Conservation (phyloP, 768 basidiomycete species). For the Mycena pura region DNA sequence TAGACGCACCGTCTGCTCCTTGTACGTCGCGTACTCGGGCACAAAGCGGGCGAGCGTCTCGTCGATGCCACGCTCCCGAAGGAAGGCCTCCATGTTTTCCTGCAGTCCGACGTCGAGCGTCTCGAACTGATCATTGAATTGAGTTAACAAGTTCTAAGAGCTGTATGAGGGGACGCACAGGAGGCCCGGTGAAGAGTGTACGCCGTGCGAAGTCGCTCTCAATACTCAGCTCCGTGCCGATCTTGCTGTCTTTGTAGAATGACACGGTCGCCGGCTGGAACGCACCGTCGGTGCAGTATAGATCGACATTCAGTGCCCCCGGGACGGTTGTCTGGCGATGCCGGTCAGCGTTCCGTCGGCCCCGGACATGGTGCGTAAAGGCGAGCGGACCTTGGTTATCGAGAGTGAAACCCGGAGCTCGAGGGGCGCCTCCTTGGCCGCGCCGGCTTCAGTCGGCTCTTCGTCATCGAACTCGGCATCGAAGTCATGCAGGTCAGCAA, state of each 20-base stretch:
- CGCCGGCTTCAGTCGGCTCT: constrained; percentile 42
- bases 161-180: constrained; percentile 49
- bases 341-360: too few relatives aligned
- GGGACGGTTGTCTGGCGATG: constrained; percentile 49
- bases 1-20: constrained; percentile 86
- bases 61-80: constrained; percentile 90
- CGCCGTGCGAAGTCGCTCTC: constrained; percentile 95
- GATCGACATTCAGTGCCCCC: constrained; percentile 80
- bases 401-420: constrained; percentile 83
- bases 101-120: constrained; percentile 87
- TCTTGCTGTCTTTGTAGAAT: constrained; percentile 73
- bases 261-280: constrained; percentile 88
- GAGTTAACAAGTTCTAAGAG: neutral
- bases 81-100: constrained; percentile 86
- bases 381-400: constrained; percentile 74
- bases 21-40: constrained; percentile 84
- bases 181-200: constrained; percentile 90
- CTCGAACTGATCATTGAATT: constrained; percentile 67
- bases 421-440: constrained; percentile 53
- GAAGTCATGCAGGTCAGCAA: constrained; percentile 76
- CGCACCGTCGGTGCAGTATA: constrained; percentile 76
- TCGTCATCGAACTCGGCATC: constrained; percentile 43
- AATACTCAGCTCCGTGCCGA: constrained; percentile 80
- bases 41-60: constrained; percentile 85
- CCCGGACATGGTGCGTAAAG: neutral